Conservation (phyloP, 2,329 filamentous ascomycete genomes). For the Aureobasidium sp. region DNA sequence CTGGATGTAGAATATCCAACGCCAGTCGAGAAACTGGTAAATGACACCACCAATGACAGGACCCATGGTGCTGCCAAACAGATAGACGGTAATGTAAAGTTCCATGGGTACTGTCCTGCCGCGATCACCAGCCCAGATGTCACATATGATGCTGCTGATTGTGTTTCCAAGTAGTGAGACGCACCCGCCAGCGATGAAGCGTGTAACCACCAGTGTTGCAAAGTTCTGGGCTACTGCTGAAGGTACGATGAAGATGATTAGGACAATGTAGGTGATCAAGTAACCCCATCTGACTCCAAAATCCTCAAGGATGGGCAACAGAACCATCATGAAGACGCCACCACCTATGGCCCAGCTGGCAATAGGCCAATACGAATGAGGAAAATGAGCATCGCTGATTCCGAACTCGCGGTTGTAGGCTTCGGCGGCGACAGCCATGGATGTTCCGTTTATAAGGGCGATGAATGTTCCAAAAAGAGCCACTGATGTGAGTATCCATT, state of each 20-base stretch:
- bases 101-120: slow-evolving; percentile 27
- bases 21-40: slow-evolving; percentile 26
- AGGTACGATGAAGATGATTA: slow-evolving; percentile 31
- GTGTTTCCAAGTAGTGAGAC: slow-evolving; percentile 29
- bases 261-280: slow-evolving; percentile 25
- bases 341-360: slow-evolving; percentile 30
- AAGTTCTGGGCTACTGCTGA: slow-evolving; percentile 32
- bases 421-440: slow-evolving; percentile 27
- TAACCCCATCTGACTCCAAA: slow-evolving; percentile 26
- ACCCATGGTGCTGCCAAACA: slow-evolving; percentile 27
- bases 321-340: slow-evolving; percentile 28
- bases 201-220: slow-evolving; percentile 28
- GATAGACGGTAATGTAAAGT: slow-evolving; percentile 28
- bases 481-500: slow-evolving; percentile 27
- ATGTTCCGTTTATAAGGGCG: slow-evolving; percentile 29
- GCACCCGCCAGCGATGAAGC: slow-evolving; percentile 31
- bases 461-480: slow-evolving; percentile 26
- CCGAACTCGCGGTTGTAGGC: slow-evolving; percentile 27
- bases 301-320: slow-evolving; percentile 31
- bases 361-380: slow-evolving; percentile 32
- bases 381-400: slow-evolving; percentile 28
- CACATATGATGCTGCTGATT: slow-evolving; percentile 29
- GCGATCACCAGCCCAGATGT: slow-evolving; percentile 28
- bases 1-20: slow-evolving; percentile 33
- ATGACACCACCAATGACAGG: slow-evolving; percentile 30